Evolutionary conservation across 2,329 filamentous ascomycete species (phyloP).

Genomic region (Talaromyces islandicus): DNA sequence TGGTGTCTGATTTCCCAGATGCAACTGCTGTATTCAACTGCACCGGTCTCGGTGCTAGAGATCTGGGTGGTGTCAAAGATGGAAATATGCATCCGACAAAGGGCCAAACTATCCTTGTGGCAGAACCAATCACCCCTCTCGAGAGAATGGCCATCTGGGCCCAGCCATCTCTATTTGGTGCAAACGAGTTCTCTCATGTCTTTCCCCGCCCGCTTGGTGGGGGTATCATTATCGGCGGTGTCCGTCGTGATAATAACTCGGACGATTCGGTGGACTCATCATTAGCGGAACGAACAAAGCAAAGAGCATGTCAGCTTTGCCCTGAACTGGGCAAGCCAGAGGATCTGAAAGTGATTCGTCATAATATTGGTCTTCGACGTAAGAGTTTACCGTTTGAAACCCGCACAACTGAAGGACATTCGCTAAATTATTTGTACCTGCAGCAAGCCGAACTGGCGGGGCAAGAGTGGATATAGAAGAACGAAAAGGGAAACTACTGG

Average conservation of each 20-base stretch:
- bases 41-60: slow-evolving; percentile 6
- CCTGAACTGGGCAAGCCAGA: slow-evolving; percentile 7
- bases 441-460: slow-evolving; percentile 7
- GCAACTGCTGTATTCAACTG: slow-evolving; percentile 11
- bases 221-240: slow-evolving; percentile 8
- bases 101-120: slow-evolving; percentile 8
- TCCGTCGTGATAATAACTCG: slow-evolving; percentile 6
- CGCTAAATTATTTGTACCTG: background rate
- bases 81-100: slow-evolving; percentile 7
- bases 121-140: slow-evolving; percentile 2
- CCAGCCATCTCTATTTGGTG: slow-evolving; percentile 3
- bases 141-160: slow-evolving; percentile 8
- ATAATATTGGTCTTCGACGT: slow-evolving; percentile 10
- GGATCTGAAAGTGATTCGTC: slow-evolving; percentile 5
- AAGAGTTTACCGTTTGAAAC: background rate
- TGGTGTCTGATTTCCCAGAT: slow-evolving; percentile 8
- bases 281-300: slow-evolving; percentile 1
- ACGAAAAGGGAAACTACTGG: background rate
- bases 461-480: slow-evolving; percentile 10
- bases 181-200: slow-evolving; percentile 8
- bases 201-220: slow-evolving; percentile 9
- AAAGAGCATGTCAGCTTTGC: slow-evolving; percentile 6
- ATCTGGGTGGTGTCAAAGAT: slow-evolving; percentile 6
- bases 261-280: slow-evolving; percentile 5
- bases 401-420: background rate